Evolutionary conservation across 306 rosid species (phyloP), one percentile per base, ranked within the genome.

Genomic region (Vigna mungo): DNA sequence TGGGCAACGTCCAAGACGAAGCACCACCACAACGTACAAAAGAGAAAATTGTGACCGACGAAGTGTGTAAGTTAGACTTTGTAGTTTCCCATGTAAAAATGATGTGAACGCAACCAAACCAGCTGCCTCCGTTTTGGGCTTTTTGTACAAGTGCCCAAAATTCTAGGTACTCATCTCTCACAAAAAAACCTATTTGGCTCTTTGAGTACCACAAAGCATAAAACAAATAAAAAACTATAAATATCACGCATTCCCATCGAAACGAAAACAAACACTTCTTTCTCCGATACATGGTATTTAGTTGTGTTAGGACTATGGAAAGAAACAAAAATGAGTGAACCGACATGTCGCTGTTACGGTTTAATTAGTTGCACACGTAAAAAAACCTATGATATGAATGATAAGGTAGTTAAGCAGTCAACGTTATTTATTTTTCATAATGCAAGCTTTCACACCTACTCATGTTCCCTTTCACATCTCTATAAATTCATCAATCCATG

Each of bases 401-500:
- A 37, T 37, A 72, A 21, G 77, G 56, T 15, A 9, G 25, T 30
- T 10, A 17, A 49, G 74, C 5, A 14, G 34, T 2, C 39, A 9
- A 23, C 23, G 53, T 1, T 61, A 23, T 27, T 0, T 14, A 10
- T 23, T 46, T 27, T 48, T 55, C 46, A 65, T 23, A 21, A 46
- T 30, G 11, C 9, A 16, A 11, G 9, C 14, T 51, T 23, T 21
- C 30, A 43, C 68, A 73, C 36, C 13, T 25, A 18, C 1, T 64
- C 64, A 49, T 32, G 12, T 77, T 13, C 51, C 15, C 17, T 39
- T 14, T 37, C 9, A 34, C 37, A 8, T 58, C 18, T 21, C 82
- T 78, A 78, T 78, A 78, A 68, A 78, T 78, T n/a, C 58, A 67
- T 21, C 65, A 34, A 37, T 48, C 48, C 75, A 39, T 18, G 27